Percentiles rank a stretch among this genome's conserved stretches.
These are phyloP conservation scores for Apiotrichum sp. DNA, from an alignment of 1,284 basidiomycete species.

Conservation along the genomic window DNA sequence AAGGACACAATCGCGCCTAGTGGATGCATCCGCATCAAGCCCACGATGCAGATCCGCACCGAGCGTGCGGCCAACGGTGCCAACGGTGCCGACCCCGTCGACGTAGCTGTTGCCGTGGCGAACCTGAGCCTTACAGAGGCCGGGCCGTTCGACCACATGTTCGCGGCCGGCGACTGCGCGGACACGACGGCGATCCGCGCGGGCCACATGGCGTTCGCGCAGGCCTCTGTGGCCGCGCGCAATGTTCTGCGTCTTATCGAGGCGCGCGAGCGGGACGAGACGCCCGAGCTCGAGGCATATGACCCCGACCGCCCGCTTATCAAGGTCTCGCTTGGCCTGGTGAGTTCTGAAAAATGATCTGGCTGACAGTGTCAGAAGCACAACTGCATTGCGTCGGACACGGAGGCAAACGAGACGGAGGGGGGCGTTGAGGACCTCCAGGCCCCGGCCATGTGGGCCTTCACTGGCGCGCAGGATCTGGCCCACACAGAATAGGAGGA, in stretches of 20 bases:
- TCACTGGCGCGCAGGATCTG: not conserved
- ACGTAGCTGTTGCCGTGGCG: not conserved
- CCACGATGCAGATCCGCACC: conserved; percentile 54
- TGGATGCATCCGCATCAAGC: conserved; percentile 52
- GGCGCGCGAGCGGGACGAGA: conserved; percentile 14
- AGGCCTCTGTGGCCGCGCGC: conserved; percentile 47
- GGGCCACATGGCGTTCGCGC: conserved; percentile 62
- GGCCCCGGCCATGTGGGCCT: conserved; percentile 49
- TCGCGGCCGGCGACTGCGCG: conserved; percentile 47
- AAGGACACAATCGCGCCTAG: conserved; percentile 50
- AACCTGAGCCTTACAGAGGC: not conserved
- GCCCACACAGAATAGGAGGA: too few species aligned
- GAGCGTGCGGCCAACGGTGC: not conserved
- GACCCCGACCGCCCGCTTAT: conserved; percentile 54
- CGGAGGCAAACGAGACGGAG: conserved; percentile 49
- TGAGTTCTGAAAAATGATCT: conserved; percentile 3
- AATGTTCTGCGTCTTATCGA: conserved; percentile 45
- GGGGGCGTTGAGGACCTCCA: conserved; percentile 52
- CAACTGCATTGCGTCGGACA: conserved; percentile 51
- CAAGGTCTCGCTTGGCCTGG: conserved; percentile 63
- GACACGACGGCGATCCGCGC: conserved; percentile 52
- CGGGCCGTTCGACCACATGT: conserved; percentile 32
- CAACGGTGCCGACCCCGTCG: not conserved
- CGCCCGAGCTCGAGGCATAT: conserved; percentile 53
- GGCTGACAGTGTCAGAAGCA: conserved; percentile 21